These are phyloP conservation scores for Aspergillus sp. DNA, from an alignment of 2,329 filamentous ascomycete genomes.

Conservation along the genomic window DNA sequence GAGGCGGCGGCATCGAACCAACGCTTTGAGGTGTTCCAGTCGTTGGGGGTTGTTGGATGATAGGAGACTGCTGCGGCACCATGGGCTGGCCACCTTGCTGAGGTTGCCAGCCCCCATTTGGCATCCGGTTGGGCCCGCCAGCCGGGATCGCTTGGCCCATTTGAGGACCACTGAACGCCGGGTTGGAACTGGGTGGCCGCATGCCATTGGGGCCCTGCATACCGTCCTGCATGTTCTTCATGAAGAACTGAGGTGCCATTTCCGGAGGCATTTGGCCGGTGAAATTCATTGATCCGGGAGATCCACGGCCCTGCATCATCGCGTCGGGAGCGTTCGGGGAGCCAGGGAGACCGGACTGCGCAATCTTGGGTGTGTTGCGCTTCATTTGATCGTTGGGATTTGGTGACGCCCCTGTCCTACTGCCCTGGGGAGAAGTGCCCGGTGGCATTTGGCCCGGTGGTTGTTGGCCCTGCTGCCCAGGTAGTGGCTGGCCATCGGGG, in stretches of 20 bases:
- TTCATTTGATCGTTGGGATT: constrained; percentile 64
- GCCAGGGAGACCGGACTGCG: constrained; percentile 55
- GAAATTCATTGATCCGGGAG: constrained; percentile 60
- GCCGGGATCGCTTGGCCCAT: constrained; percentile 47
- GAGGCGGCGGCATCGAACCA: constrained; percentile 52
- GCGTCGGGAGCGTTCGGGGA: constrained; percentile 59
- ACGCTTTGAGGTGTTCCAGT: constrained; percentile 60
- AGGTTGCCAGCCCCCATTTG: constrained; percentile 42
- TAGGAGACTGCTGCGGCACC: constrained; percentile 48
- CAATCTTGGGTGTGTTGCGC: constrained; percentile 61
- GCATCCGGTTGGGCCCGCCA: constrained; percentile 40
- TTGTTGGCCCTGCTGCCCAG: constrained; percentile 36
- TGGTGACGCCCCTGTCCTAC: constrained; percentile 58
- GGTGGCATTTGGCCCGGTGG: constrained; percentile 41
- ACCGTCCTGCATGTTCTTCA: constrained; percentile 45
- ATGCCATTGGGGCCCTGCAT: constrained; percentile 53
- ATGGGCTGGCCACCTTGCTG: constrained; percentile 45
- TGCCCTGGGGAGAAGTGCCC: constrained; percentile 59
- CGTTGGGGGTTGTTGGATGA: constrained; percentile 47
- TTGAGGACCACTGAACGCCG: constrained; percentile 43
- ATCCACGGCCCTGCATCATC: constrained; percentile 58
- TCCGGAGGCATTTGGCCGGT: constrained; percentile 53
- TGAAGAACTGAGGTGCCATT: constrained; percentile 45
- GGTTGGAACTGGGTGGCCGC: constrained; percentile 58
- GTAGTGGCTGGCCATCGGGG: constrained; percentile 50